Evolutionary conservation across 305 asterid genomes (phyloP).

Genomic region (Fraxinus latifolia): DNA sequence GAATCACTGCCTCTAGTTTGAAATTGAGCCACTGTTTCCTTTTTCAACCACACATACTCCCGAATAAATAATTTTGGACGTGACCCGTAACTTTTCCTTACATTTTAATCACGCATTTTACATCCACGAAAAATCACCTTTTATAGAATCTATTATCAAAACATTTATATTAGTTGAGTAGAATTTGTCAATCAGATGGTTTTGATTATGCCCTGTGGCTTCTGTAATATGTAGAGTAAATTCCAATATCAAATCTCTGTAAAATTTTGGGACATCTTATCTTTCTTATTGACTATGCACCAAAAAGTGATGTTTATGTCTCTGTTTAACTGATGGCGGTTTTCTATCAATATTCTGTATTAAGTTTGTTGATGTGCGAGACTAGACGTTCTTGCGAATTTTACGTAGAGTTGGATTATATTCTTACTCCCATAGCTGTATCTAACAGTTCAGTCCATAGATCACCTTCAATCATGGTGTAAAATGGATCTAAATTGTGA

Average conservation of each 20-base stretch:
- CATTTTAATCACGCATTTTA: neutral
- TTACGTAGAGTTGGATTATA: neutral
- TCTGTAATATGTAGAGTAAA: neutral
- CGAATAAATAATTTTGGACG: neutral
- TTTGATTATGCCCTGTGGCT: neutral
- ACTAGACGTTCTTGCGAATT: neutral
- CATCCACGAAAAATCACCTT: neutral
- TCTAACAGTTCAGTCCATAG: neutral
- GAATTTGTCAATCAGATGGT: neutral
- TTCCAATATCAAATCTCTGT: neutral
- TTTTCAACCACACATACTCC: neutral
- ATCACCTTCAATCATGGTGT: neutral
- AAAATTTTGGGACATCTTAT: neutral
- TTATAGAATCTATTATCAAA: neutral
- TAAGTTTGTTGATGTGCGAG: neutral
- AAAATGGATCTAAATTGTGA: neutral
- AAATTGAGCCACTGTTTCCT: neutral
- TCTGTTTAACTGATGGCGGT: neutral
- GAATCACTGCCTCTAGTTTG: neutral
- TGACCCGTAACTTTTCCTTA: neutral
- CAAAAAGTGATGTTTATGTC: neutral
- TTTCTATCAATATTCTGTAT: neutral
- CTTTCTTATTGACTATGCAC: neutral
- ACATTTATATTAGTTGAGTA: neutral
- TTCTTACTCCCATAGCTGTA: neutral